Conservation (phyloP, 2,329 filamentous ascomycete species). For the Curvularia spicifera region DNA sequence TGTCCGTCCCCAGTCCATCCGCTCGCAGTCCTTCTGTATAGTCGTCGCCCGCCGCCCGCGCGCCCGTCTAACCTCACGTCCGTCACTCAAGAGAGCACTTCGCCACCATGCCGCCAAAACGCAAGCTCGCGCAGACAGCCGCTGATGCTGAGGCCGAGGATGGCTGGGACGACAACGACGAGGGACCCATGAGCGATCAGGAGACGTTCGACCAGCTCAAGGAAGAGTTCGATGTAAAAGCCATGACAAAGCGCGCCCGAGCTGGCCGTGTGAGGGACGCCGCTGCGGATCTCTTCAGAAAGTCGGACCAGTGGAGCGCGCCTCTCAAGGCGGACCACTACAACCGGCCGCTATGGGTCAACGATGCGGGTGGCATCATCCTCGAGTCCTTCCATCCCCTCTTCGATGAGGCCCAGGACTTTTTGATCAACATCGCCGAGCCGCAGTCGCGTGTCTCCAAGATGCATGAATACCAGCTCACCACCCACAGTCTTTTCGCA, state of each 20-base stretch:
- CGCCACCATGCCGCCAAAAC: conserved; percentile 53
- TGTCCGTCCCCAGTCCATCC: not conserved
- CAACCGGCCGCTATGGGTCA: conserved; percentile 92
- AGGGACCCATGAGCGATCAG: conserved; percentile 55
- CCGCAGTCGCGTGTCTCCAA: conserved; percentile 87
- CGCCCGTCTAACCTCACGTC: not conserved
- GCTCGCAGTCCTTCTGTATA: not conserved
- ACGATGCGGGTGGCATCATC: conserved; percentile 84
- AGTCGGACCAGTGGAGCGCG: conserved; percentile 81
- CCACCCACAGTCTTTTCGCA: conserved; percentile 90
- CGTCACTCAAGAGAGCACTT: conserved; percentile 39
- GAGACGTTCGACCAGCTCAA: conserved; percentile 58
- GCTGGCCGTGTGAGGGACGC: conserved; percentile 52
- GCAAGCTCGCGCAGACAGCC: conserved; percentile 50
- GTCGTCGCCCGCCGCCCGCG: not conserved
- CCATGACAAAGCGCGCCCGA: conserved; percentile 41
- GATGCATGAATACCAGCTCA: conserved; percentile 92
- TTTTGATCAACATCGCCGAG: conserved; percentile 94
- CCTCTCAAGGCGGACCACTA: conserved; percentile 86
- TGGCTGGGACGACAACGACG: conserved; percentile 62
- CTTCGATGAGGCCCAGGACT: conserved; percentile 87
- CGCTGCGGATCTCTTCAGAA: conserved; percentile 62
- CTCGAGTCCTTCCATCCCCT: conserved; percentile 92
- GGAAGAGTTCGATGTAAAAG: conserved; percentile 45
- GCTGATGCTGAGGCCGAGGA: conserved; percentile 53